phyloP scores from a whole-genome alignment of 108 stramenopile genomes.

The Aurantiochytrium sp. region DNA sequence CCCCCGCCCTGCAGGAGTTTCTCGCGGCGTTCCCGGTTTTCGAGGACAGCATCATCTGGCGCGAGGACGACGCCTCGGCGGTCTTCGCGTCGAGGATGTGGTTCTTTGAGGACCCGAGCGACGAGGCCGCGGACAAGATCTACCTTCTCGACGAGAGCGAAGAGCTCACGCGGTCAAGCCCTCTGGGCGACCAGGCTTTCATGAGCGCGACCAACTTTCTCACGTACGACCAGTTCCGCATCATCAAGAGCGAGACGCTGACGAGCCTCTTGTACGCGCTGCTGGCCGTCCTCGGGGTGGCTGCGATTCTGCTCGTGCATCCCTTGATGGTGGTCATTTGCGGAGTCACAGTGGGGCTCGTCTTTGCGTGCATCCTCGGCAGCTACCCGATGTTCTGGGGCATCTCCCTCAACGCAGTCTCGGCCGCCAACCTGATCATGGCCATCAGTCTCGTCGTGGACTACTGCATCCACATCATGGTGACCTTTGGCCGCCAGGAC shows the following conservation, averaged over 20 bases:
- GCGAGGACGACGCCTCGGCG: too few relatives aligned
- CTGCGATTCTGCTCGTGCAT: background rate
- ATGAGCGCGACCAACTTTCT: background rate
- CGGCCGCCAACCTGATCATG: background rate
- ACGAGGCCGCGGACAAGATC: background rate
- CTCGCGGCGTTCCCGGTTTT: background rate
- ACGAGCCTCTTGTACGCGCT: constrained; percentile 10
- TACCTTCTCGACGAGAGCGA: background rate
- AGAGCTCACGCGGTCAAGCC: background rate
- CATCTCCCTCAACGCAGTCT: background rate
- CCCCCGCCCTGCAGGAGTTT: background rate
- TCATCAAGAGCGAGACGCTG: background rate
- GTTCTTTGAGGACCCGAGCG: background rate
- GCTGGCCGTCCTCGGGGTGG: background rate
- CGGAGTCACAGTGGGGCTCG: background rate
- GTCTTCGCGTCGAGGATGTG: background rate
- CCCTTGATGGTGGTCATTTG: background rate
- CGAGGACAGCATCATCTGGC: too few relatives aligned
- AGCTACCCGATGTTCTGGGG: background rate
- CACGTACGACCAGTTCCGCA: background rate
- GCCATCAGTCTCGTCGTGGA: constrained; percentile 17
- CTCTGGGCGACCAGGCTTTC: background rate
- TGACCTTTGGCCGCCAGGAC: background rate
- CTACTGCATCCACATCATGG: background rate
- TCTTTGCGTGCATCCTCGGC: background rate